Base-by-base conservation (phyloP, 2,329 filamentous ascomycete species). In the Coccinonectria pachysandricola region DNA sequence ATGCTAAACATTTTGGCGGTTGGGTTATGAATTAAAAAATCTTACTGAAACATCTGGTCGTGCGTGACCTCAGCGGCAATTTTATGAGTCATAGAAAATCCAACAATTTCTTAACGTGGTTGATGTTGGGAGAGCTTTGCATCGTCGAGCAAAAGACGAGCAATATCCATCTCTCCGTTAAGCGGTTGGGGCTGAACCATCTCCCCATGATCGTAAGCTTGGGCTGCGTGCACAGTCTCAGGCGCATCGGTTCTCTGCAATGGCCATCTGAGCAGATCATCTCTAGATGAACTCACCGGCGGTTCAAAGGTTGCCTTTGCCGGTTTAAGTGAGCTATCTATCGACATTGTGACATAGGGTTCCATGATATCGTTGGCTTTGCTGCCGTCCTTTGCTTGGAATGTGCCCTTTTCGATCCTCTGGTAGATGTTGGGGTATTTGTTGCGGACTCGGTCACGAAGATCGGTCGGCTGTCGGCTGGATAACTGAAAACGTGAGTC, bases 361-460 rank as follows among this genome's bases (percentile, higher is more conserved):
- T 72, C 69, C 25, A 72, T 52, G 4, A 64, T 44, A 21, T 57
- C 56, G 32, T 54, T 64, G 32, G 48, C 45, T 18, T 56, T 53
- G 15, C 49, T 42, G 7, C 49, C 46, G 9, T 66, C 58, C 37
- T 64, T 60, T 32, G 56, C 45, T 23, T 63, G 60, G 29, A 68
- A 60, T 4, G 57, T 54, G 16, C 65, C 64, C 49, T 71, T 72
- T 42, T 74, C 69, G 23, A 71, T 69, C 28, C 57, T 55, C 13
- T 64, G 58, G 39, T 72, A 77, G 16, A 70, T 65, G 9, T 64
- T 64, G 3, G 71, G 68, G 37, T 74, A 75, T 39, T 74, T 76
- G 50, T 78, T 79, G 21, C 74, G 64, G 16, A 77, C 62, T 12
- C 74, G 62, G 36, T 79, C 74, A 34, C 74, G 60, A 26, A 79